Evolutionary conservation across 2,329 filamentous ascomycete species (phyloP), one percentile per base, ranked within the genome.

Genomic region (Chlorencoelia australis): DNA sequence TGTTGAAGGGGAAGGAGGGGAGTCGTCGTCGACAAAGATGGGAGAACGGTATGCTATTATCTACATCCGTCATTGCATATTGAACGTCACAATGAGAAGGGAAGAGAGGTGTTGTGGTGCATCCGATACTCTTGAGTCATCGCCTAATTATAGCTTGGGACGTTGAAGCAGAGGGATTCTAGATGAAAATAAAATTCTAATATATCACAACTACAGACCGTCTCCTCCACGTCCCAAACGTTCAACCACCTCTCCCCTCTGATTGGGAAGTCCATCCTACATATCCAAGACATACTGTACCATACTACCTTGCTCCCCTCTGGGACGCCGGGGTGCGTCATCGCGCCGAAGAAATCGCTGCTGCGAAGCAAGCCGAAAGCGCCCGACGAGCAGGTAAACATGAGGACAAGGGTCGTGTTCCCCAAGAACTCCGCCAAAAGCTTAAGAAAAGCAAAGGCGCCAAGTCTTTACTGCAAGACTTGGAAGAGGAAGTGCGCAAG

Each of bases 1-100:
- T 94, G 35, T 67, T 91, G 20, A 93, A 87, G 64, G 89, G 89
- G 39, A 94, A 93, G 49, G 87, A 95, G 59, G 89, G 89, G 21
- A 89, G 77, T 51, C 74, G 89, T 22, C 79, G 89, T 52, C 71
- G 89, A 33, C 79, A 89, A 51, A 73, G 89, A 38, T 96, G 88
- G 87, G 91, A 98, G 66, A 98, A 96, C 60, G 84, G n/a, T n/a
- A n/a, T n/a, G n/a, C n/a, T n/a, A n/a, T n/a, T n/a, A n/a, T n/a
- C n/a, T n/a, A n/a, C n/a, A n/a, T n/a, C n/a, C n/a, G n/a, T n/a
- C n/a, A n/a, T n/a, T n/a, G n/a, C n/a, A n/a, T n/a, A n/a, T n/a
- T n/a, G n/a, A n/a, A n/a, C n/a, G n/a, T n/a, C n/a, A n/a, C n/a
- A n/a, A n/a, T n/a, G n/a, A n/a, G n/a, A n/a, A n/a, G n/a, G n/a